These are phyloP conservation scores for Fragilariopsis cylindrus DNA, from an alignment of 108 stramenopile species.

Conservation along the genomic window DNA sequence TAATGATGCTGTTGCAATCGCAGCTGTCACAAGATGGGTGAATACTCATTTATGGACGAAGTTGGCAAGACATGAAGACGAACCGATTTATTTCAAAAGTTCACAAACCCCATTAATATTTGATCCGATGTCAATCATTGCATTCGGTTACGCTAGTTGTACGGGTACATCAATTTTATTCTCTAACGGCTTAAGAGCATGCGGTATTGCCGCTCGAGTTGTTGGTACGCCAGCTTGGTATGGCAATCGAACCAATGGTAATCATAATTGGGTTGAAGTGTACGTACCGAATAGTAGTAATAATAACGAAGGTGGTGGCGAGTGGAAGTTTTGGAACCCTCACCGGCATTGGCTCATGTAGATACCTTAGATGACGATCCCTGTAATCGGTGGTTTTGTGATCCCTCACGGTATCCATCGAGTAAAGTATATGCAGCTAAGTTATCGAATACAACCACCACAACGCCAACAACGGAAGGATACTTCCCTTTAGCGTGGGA, in stretches of 20 bases:
- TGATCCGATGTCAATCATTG: slow-evolving; percentile 86
- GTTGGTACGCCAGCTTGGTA: slow-evolving; percentile 89
- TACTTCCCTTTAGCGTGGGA: slow-evolving; percentile 89
- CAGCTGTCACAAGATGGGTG: slow-evolving; percentile 56
- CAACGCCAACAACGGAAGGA: slow-evolving; percentile 11
- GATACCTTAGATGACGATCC: slow-evolving; percentile 74
- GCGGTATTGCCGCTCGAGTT: slow-evolving; percentile 80
- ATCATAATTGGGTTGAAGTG: slow-evolving; percentile 94
- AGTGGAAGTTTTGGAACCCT: slow-evolving; percentile 85
- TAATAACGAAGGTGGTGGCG: slow-evolving; percentile 16
- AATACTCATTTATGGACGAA: slow-evolving; percentile 66
- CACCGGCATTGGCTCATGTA: slow-evolving; percentile 53
- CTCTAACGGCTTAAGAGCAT: slow-evolving; percentile 62
- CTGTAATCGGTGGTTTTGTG: slow-evolving; percentile 88
- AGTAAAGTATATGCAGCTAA: slow-evolving; percentile 73
- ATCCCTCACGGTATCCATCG: slow-evolving; percentile 49
- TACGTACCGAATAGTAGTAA: slow-evolving; percentile 27
- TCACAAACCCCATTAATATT: slow-evolving; percentile 85
- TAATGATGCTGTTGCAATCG: slow-evolving; percentile 2
- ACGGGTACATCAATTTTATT: slow-evolving; percentile 79
- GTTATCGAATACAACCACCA: slow-evolving; percentile 33
- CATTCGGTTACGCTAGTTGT: slow-evolving; percentile 81
- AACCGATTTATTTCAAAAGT: slow-evolving; percentile 61
- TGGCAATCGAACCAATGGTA: slow-evolving; percentile 64
- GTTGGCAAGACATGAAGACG: slow-evolving; percentile 33